Base-by-base conservation (phyloP, 2,329 filamentous ascomycete species). In the Ceratocystis colombiana region DNA sequence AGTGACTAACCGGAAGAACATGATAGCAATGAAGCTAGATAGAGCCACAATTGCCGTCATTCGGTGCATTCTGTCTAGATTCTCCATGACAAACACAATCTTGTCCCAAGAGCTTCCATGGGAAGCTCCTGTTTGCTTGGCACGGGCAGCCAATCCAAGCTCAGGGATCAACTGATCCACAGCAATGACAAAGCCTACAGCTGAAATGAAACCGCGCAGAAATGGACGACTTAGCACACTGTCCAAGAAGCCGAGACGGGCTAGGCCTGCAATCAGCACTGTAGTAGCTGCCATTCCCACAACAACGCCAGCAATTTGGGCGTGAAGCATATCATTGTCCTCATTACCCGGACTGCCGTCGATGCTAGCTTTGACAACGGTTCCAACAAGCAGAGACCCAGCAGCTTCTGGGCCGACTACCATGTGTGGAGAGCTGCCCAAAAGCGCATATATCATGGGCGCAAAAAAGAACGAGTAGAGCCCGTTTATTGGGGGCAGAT, bases 101-200 rank as follows among this genome's bases (percentile, higher is more conserved):
- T 97, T 97, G 68, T 93, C 87, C 61, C 94, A 80, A 64, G 88
- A 92, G 74, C 89, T 96, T 17, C 89, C 90, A 72, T 97, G 93
- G 55, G 84, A 83, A 1, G 91, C 83, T n/a, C 83, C 81, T 1
- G 75, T 73, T 17, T 87, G 76, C 64, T 84, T 84, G 0, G 91
- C 89, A 20, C 85, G 76, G 1, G 80, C 77, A 46, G 80, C 81
- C 25, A 99, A 80, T 0, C 94, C 94, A 71, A 96, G 82, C 75
- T 97, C 91, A 0, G 93, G 92, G 64, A 96, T 89, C 57, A 96
- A 78, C 76, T 99, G 94, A 74, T 97, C 94, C 45, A 97, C 90
- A 48, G 95, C 85, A 73, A 99, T 97, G 70, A 97, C 92, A 66
- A 96, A 89, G 62, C 94, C 94, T 73, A 99, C 95, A 63, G 94